Conservation (phyloP, 2,329 filamentous ascomycete genomes). For the Microsporum ferrugineum region DNA sequence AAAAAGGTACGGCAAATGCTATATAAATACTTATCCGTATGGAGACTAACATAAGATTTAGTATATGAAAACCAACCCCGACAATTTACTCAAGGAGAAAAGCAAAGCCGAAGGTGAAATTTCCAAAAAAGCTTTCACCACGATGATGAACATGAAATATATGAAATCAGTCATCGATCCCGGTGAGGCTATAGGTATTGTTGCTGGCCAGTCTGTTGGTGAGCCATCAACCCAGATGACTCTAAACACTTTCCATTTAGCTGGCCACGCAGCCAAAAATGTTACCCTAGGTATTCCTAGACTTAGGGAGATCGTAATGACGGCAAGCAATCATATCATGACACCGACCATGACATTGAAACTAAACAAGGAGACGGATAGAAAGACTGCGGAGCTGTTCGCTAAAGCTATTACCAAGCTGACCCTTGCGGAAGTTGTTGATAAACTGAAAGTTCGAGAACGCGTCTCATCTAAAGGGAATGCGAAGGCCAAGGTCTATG, state of each 20-base stretch:
- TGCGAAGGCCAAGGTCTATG: slow-evolving; percentile 69
- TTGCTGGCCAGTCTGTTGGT: slow-evolving; percentile 90
- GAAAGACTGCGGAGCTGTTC: slow-evolving; percentile 62
- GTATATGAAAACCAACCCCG: slow-evolving; percentile 68
- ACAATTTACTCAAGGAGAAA: slow-evolving; percentile 49
- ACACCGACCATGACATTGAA: slow-evolving; percentile 68
- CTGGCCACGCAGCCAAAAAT: slow-evolving; percentile 95
- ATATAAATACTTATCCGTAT: not conserved
- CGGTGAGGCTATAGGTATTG: slow-evolving; percentile 91
- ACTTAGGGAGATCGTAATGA: slow-evolving; percentile 96
- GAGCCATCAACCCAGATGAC: slow-evolving; percentile 99
- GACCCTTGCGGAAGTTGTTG: slow-evolving; percentile 70
- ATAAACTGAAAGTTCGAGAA: slow-evolving; percentile 71
- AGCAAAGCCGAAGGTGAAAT: slow-evolving; percentile 41
- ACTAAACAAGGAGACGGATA: slow-evolving; percentile 59
- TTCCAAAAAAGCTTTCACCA: slow-evolving; percentile 64
- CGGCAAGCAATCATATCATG: slow-evolving; percentile 75
- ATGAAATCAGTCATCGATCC: slow-evolving; percentile 84
- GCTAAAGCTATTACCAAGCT: slow-evolving; percentile 85
- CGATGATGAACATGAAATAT: slow-evolving; percentile 83
- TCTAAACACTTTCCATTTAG: slow-evolving; percentile 98
- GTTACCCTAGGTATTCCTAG: slow-evolving; percentile 97
- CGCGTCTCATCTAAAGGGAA: slow-evolving; percentile 57
- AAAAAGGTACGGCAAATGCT: slow-evolving; percentile 39
- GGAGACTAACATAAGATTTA: slow-evolving; percentile 18